phyloP scores from a whole-genome alignment of 1,284 basidiomycete genomes.

The Erythrobasidium hasegawianum region DNA sequence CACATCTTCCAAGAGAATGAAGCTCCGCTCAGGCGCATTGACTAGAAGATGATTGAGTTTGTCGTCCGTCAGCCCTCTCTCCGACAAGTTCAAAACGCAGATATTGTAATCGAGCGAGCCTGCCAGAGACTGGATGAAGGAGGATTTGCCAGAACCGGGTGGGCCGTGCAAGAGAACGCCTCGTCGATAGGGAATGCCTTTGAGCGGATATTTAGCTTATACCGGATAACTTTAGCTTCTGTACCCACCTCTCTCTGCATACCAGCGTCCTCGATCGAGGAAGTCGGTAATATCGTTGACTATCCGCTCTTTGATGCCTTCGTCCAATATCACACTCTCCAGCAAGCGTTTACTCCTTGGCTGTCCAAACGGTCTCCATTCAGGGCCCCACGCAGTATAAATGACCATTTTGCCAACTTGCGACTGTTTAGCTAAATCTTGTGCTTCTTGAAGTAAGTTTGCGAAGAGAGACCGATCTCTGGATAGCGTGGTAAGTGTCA shows the following conservation, averaged over 20 bases:
- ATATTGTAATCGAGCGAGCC: slow-evolving; percentile 92
- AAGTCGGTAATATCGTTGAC: slow-evolving; percentile 78
- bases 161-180: slow-evolving; percentile 95
- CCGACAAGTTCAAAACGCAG: slow-evolving; percentile 91
- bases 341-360: slow-evolving; percentile 83
- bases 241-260: slow-evolving; percentile 88
- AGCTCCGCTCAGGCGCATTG: slow-evolving; percentile 85
- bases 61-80: slow-evolving; percentile 93
- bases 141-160: slow-evolving; percentile 96
- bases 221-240: no score
- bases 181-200: slow-evolving; percentile 93
- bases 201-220: no score
- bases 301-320: slow-evolving; percentile 73
- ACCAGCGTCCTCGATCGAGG: slow-evolving; percentile 82
- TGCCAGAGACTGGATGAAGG: slow-evolving; percentile 95
- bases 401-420: slow-evolving; percentile 94
- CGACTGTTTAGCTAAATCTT: slow-evolving; percentile 75
- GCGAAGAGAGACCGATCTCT: slow-evolving; percentile 78
- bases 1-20: slow-evolving; percentile 93
- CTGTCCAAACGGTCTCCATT: slow-evolving; percentile 94
- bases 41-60: slow-evolving; percentile 91
- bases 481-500: slow-evolving; percentile 88
- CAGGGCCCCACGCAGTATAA: slow-evolving; percentile 91
- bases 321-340: slow-evolving; percentile 82
- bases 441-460: slow-evolving; percentile 75